Conservation (phyloP, 2,329 filamentous ascomycete species). For the Elsinoe fawcettii region DNA sequence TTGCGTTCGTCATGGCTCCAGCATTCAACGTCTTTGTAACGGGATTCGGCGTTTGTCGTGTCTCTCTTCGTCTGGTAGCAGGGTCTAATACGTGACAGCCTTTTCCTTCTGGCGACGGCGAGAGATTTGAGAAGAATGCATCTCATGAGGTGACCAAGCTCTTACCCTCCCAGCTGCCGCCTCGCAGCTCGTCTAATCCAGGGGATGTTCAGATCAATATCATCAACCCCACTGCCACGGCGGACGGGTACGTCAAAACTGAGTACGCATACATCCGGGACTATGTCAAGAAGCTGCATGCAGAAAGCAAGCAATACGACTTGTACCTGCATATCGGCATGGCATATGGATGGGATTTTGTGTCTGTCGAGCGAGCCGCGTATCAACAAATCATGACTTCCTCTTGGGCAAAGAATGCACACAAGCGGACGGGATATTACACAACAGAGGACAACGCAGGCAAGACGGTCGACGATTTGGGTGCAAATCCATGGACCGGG, state of each 20-base stretch:
- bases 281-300: constrained; percentile 15
- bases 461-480: constrained; percentile 11
- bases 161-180: constrained; percentile 1
- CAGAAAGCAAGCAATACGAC: constrained; percentile 5
- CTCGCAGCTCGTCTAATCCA: constrained; percentile 11
- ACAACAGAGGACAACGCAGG: constrained; percentile 12
- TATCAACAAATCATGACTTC: constrained; percentile 16
- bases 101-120: constrained; percentile 12
- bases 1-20: not conserved
- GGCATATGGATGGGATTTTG: constrained; percentile 16
- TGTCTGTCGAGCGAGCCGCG: constrained; percentile 16
- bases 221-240: constrained; percentile 16
- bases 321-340: constrained; percentile 17
- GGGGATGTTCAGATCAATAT: constrained; percentile 11
- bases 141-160: constrained; percentile 17
- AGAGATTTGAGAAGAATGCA: constrained; percentile 11
- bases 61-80: not conserved
- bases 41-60: constrained; percentile 16
- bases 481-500: constrained; percentile 16
- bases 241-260: constrained; percentile 5
- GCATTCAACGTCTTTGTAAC: constrained; percentile 17
- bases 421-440: constrained; percentile 13
- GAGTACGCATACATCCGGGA: constrained; percentile 16
- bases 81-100: constrained; percentile 13
- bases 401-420: constrained; percentile 1